These are phyloP conservation scores for Lepidium didymum DNA, from an alignment of 345 rosid genomes.

Conservation along the genomic window DNA sequence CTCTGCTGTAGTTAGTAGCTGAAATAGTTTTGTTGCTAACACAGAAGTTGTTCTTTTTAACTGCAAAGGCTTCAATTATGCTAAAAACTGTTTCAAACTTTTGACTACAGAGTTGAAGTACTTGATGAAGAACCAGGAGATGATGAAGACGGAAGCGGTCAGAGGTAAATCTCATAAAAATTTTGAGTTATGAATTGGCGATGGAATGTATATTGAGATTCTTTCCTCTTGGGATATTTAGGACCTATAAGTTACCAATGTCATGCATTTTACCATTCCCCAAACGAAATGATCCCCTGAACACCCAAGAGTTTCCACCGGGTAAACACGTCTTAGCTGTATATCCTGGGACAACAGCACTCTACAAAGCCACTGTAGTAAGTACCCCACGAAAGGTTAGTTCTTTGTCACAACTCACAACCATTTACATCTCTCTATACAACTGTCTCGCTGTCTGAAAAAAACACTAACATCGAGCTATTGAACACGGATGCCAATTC, in stretches of 20 bases:
- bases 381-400: constrained; percentile 67
- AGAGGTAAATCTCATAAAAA: constrained; percentile 38
- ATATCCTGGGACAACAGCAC: constrained; percentile 96
- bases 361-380: constrained; percentile 90
- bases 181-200: background rate
- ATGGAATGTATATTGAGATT: background rate
- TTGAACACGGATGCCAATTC: background rate
- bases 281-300: constrained; percentile 47
- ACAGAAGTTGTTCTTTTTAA: background rate
- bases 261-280: constrained; percentile 75
- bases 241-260: constrained; percentile 78
- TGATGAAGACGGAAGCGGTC: constrained; percentile 69
- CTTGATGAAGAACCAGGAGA: constrained; percentile 93
- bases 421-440: background rate
- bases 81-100: background rate
- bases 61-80: background rate
- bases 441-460: background rate
- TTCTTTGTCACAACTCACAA: background rate
- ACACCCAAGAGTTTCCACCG: constrained; percentile 50
- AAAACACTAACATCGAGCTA: background rate
- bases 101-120: constrained; percentile 60
- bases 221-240: constrained; percentile 11
- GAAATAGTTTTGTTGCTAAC: background rate
- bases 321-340: constrained; percentile 94
- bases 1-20: background rate